phyloP scores from a whole-genome alignment of 345 rosid species.

The Eucalyptus virginea region DNA sequence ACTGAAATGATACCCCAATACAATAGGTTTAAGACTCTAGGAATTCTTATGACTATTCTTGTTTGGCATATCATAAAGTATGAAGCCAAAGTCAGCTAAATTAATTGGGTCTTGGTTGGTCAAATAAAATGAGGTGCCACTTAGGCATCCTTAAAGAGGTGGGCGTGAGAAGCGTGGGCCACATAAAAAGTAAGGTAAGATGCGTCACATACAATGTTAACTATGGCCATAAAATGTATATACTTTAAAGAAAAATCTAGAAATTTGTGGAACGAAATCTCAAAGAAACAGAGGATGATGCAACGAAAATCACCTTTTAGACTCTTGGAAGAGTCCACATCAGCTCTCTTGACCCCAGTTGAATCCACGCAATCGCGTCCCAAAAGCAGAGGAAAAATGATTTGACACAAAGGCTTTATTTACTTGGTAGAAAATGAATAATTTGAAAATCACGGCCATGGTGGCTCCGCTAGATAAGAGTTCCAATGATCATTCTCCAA shows the following conservation, averaged over 20 bases:
- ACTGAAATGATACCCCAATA: accelerated
- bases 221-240: background rate
- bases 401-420: background rate
- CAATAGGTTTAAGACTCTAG: no score
- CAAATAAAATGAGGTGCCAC: background rate
- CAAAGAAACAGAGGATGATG: background rate
- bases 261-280: background rate
- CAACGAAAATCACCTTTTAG: background rate
- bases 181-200: background rate
- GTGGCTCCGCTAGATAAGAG: no score
- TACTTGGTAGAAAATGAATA: no score
- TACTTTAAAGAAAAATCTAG: background rate
- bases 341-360: background rate
- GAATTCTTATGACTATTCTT: background rate
- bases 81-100: background rate
- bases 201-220: background rate
- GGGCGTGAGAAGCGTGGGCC: background rate
- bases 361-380: background rate
- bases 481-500: no score
- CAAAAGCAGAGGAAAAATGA: background rate
- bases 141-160: background rate
- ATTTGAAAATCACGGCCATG: accelerated
- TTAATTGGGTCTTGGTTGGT: background rate
- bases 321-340: background rate
- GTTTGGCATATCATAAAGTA: background rate